Evolutionary conservation across 2,329 filamentous ascomycete species (phyloP), one percentile per base, ranked within the genome.

Genomic region (Ophiobolus disseminans): DNA sequence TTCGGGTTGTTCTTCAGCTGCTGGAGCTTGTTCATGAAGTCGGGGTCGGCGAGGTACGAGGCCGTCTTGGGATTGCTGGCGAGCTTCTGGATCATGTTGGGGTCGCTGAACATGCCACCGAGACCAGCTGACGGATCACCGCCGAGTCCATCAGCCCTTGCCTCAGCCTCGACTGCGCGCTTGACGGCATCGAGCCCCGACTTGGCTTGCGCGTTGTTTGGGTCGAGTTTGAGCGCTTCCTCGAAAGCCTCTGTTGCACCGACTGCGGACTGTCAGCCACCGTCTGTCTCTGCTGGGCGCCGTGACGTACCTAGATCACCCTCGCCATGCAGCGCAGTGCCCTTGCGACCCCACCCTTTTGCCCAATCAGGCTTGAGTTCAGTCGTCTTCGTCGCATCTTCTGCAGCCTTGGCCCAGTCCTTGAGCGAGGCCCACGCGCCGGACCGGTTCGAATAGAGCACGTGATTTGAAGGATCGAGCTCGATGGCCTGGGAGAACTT

Each of bases 301-400:
- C 5, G 35, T 19, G 5, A 71, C 79, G 55, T 78, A 84, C 82
- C 65, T 17, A 97, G 82, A 72, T 99, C 91, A 41, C 92, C 90
- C 51, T 87, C 80, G 36, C 94, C 94, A 74, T 96, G 94, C 25
- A 92, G 82, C 46, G 94, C 94, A 56, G 91, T 88, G 60, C 93
- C 94, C 75, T 97, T 97, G 53, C 94, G 87, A 50, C 89, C 88
- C 88, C 91, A 97, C 60, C 94, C 94, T 78, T 97, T 97, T 51
- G 91, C 86, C 94, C 94, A 99, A 80, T 97, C 94, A 10, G 93
- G 89, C 82, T 99, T 97, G 74, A 99, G 80, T 76, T 96, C 85
- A 45, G 89, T 95, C 3, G 91, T 94, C 82, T 97, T 97, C 70
- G 87, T 87, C 48, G 94, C 94, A 81, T 99, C 94, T 56, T 88